Base-by-base conservation (phyloP, 129 eudicot genomes). In the Lonicera japonica region DNA sequence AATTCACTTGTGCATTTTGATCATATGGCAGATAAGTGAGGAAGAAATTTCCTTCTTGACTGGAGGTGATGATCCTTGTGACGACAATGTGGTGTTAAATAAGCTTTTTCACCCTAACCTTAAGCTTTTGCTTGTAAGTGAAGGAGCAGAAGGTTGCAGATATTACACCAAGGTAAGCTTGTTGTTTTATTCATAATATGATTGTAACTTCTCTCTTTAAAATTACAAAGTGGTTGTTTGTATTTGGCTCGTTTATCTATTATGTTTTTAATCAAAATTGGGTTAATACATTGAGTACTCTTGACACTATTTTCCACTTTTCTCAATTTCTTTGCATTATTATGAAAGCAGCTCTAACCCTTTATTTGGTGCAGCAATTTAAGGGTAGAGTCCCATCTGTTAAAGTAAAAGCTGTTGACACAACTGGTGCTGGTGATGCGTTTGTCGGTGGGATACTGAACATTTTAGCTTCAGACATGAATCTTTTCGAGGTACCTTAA, bases 401-500 rank as follows among this genome's bases (percentile, higher is more conserved):
- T n/a, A 79, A 84, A 77, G 94, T 84, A 34, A 77, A 82, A 63
- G 5, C 94, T 17, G 76, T 88, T 62, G 96, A 84, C 65, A 84
- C 94, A 20, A 88, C 89, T 36, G 96, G 96, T 67, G 96, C 94
- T 17, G 96, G 96, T 20, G 94, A 88, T 67, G 89, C 96, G 41
- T 84, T 88, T 70, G 77, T 75, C 29, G 77, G 94, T 43, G 97
- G 90, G 7, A 61, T 86, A 43, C 79, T 86, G 61, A 71, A 75
- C 75, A 43, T 63, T 25, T 77, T 90, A 63, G 95, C 95, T 64
- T 72, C 80, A 11, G 86, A 90, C 63, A 39, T 75, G 41, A 75
- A 71, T 73, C 67, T 86, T 68, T 74, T 62, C 41, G 67, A 84
- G 94, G 97, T 89, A 80, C 23, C 17, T 10, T 8, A 50, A 15